Conservation (phyloP, 192 early-diverging fungal genomes). For the Backusella macrospora region DNA sequence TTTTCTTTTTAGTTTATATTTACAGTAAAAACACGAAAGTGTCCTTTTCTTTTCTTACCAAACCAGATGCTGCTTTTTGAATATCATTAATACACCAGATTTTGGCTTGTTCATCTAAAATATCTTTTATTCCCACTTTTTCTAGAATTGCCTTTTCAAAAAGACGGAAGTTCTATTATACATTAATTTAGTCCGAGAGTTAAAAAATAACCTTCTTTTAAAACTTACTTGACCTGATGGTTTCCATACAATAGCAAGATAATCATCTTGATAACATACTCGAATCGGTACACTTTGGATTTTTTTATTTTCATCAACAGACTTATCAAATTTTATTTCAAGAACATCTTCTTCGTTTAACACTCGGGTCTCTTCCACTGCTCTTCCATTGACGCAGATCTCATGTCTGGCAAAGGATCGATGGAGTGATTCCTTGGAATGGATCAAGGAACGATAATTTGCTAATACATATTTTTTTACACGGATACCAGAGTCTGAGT, state of each 20-base stretch:
- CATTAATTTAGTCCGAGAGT: neutral
- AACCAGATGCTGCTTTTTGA: constrained; percentile 59
- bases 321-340: constrained; percentile 46
- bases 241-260: constrained; percentile 59
- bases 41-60: constrained; percentile 41
- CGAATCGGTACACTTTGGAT: constrained; percentile 50
- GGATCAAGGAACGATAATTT: constrained; percentile 17
- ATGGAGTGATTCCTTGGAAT: constrained; percentile 27
- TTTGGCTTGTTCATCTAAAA: neutral
- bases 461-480: constrained; percentile 14
- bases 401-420: constrained; percentile 32
- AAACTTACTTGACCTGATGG: constrained; percentile 52
- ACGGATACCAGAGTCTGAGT: neutral
- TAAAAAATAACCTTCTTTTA: neutral
- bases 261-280: constrained; percentile 54
- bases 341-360: constrained; percentile 52
- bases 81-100: constrained; percentile 48
- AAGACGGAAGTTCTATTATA: constrained; percentile 30
- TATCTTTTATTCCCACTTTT: constrained; percentile 9
- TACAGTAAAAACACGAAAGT: too few relatives aligned
- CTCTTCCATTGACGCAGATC: constrained; percentile 58
- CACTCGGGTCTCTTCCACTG: constrained; percentile 51
- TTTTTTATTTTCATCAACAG: constrained; percentile 43
- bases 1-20: too few relatives aligned
- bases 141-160: constrained; percentile 29